Evolutionary conservation across 1,139 yeast species (phyloP).

Genomic region (Zygoascus hellenicus): DNA sequence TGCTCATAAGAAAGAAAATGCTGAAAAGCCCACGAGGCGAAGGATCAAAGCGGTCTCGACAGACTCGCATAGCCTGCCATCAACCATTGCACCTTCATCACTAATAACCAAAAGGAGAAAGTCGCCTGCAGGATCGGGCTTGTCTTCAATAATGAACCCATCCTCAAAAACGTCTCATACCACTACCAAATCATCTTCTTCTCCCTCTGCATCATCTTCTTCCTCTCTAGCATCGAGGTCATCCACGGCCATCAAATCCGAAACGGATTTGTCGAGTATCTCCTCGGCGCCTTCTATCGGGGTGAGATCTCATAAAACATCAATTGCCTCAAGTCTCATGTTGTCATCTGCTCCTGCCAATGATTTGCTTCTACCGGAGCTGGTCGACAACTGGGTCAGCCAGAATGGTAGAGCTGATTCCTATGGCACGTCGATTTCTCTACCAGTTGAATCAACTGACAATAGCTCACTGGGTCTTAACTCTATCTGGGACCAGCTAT

Average conservation of each 20-base stretch:
- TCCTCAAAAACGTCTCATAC: slow-evolving; percentile 3
- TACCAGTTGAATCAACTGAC: no score
- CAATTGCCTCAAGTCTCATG: slow-evolving; percentile 9
- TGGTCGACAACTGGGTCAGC: slow-evolving; percentile 5
- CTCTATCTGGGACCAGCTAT: slow-evolving; percentile 7
- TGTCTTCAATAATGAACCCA: slow-evolving; percentile 1
- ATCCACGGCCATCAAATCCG: neutral
- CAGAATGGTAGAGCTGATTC: neutral
- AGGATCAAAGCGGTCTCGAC: slow-evolving; percentile 17
- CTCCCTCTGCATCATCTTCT: slow-evolving; percentile 7
- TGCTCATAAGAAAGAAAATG: slow-evolving; percentile 9
- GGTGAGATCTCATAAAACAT: slow-evolving; percentile 2
- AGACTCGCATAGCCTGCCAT: slow-evolving; percentile 14
- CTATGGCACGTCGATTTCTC: no score
- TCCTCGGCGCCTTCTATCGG: slow-evolving; percentile 8
- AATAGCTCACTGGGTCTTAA: neutral
- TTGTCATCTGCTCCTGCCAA: slow-evolving; percentile 8
- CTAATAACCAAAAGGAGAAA: slow-evolving; percentile 17
- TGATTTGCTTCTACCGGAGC: slow-evolving; percentile 4
- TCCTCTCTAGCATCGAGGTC: slow-evolving; percentile 4
- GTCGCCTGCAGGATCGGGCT: slow-evolving; percentile 6
- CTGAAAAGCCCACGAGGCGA: slow-evolving; percentile 15
- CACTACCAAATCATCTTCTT: slow-evolving; percentile 5
- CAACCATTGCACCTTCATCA: slow-evolving; percentile 24
- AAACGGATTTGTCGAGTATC: slow-evolving; percentile 1